phyloP scores from a whole-genome alignment of 164 flowering plant genomes.

The Macadamia integrifolia region DNA sequence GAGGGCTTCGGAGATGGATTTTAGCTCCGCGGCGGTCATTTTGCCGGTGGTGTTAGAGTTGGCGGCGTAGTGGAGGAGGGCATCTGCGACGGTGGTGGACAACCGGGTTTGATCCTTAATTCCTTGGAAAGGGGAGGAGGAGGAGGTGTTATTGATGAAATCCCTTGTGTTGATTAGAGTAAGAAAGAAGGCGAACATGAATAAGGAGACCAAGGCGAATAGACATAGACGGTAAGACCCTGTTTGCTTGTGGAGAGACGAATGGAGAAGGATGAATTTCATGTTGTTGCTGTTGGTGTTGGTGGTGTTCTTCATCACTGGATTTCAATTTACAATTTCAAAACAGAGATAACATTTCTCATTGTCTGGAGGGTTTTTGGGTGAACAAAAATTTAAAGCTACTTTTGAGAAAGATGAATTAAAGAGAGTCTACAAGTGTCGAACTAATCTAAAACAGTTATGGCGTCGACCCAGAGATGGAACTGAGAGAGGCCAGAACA shows the following conservation, averaged over 20 bases:
- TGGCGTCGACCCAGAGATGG: too few relatives aligned
- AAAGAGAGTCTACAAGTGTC: too few relatives aligned
- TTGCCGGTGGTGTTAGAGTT: constrained; percentile 37
- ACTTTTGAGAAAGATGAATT: too few relatives aligned
- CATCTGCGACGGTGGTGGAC: constrained; percentile 30
- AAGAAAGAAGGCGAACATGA: constrained; percentile 47
- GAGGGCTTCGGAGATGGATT: constrained; percentile 42
- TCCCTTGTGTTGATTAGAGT: constrained; percentile 39
- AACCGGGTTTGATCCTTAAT: constrained; percentile 5
- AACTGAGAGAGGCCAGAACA: too few relatives aligned
- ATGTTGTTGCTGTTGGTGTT: constrained; percentile 10
- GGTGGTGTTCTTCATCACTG: constrained; percentile 8
- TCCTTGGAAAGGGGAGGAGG: constrained; percentile 13
- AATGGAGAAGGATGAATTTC: constrained; percentile 27
- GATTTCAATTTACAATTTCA: too few relatives aligned
- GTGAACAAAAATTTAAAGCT: too few relatives aligned
- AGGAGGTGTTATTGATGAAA: constrained; percentile 1
- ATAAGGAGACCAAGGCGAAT: constrained; percentile 50
- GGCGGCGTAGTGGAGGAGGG: constrained; percentile 68
- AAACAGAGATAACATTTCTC: too few relatives aligned
- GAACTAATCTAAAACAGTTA: too few relatives aligned
- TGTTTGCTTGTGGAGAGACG: constrained; percentile 23
- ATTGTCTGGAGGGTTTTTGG: too few relatives aligned
- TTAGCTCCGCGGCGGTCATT: constrained; percentile 55
- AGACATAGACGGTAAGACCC: constrained; percentile 46